A percentile compares a stretch with the other conserved stretches of the same genome.
phyloP scores from a whole-genome alignment of 2,329 filamentous ascomycete genomes.

The Raffaelea arxii region DNA sequence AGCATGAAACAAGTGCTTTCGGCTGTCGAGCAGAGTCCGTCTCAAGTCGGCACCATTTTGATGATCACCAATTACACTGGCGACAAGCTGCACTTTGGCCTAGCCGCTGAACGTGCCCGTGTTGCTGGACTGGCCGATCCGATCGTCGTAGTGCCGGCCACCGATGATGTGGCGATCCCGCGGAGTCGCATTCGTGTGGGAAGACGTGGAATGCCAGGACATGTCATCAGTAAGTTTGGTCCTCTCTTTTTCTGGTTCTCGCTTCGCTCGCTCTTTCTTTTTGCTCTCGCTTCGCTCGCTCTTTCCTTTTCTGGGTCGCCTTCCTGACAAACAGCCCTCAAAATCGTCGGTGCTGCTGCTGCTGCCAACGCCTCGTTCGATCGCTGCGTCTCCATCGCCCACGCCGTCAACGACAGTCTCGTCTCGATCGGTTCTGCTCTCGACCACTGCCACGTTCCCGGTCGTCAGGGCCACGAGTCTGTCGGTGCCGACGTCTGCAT shows the following conservation, averaged over 20 bases:
- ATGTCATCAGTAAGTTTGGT: too few relatives aligned
- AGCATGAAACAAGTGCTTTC: slow-evolving; percentile 54
- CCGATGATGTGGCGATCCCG: slow-evolving; percentile 84
- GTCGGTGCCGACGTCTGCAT: slow-evolving; percentile 43
- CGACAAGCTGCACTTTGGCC: slow-evolving; percentile 81
- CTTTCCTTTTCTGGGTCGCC: too few relatives aligned
- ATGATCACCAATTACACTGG: slow-evolving; percentile 92
- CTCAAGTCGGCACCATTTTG: slow-evolving; percentile 52
- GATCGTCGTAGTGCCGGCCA: slow-evolving; percentile 83
- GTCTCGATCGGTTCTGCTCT: slow-evolving; percentile 64
- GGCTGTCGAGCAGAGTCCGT: slow-evolving; percentile 46
- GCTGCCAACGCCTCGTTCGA: slow-evolving; percentile 56
- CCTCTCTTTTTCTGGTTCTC: too few relatives aligned
- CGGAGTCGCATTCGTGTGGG: slow-evolving; percentile 78
- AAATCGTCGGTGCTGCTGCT: slow-evolving; percentile 76
- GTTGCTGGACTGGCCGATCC: slow-evolving; percentile 66
- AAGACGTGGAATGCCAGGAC: slow-evolving; percentile 79
- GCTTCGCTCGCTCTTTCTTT: too few relatives aligned
- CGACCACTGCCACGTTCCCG: slow-evolving; percentile 50
- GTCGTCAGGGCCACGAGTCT: slow-evolving; percentile 34
- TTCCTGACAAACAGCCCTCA: too few relatives aligned
- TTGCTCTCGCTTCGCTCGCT: too few relatives aligned
- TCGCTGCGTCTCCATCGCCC: slow-evolving; percentile 63
- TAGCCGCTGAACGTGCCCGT: slow-evolving; percentile 79
- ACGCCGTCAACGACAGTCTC: slow-evolving; percentile 61